These are phyloP conservation scores for Dryas octopetala DNA, from an alignment of 306 rosid genomes.

Conservation along the genomic window DNA sequence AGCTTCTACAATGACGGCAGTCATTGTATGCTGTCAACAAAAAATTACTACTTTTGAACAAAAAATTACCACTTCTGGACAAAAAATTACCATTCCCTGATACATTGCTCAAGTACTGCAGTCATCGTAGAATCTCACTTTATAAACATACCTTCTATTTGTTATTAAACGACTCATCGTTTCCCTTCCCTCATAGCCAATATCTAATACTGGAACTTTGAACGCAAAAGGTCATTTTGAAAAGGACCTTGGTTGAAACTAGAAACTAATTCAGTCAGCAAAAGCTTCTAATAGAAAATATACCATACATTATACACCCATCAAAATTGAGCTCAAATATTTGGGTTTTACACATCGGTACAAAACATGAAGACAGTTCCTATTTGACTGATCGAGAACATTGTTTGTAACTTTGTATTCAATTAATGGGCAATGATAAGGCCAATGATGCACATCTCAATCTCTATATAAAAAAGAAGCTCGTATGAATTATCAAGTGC, in stretches of 20 bases:
- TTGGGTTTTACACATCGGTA: neutral
- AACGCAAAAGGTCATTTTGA: too few relatives aligned
- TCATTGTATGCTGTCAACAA: too few relatives aligned
- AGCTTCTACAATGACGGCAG: too few relatives aligned
- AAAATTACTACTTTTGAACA: too few relatives aligned
- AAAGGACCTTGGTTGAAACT: too few relatives aligned
- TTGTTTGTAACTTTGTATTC: neutral
- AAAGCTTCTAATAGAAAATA: neutral
- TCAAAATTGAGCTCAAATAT: neutral
- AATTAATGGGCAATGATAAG: conserved; percentile 6
- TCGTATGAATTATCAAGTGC: neutral
- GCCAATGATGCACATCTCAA: neutral
- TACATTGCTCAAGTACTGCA: too few relatives aligned
- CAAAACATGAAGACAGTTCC: neutral
- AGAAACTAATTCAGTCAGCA: neutral
- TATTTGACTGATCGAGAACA: neutral
- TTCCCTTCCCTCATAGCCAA: too few relatives aligned
- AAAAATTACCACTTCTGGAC: too few relatives aligned
- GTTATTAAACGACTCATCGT: neutral
- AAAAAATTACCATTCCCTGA: too few relatives aligned
- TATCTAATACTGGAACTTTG: too few relatives aligned
- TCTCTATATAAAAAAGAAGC: neutral
- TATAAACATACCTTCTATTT: too few relatives aligned
- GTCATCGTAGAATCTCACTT: too few relatives aligned
- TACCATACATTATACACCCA: neutral